These are phyloP conservation scores for Pyrenochaeta sp. DNA, from an alignment of 2,329 filamentous ascomycete genomes.

Conservation along the genomic window DNA sequence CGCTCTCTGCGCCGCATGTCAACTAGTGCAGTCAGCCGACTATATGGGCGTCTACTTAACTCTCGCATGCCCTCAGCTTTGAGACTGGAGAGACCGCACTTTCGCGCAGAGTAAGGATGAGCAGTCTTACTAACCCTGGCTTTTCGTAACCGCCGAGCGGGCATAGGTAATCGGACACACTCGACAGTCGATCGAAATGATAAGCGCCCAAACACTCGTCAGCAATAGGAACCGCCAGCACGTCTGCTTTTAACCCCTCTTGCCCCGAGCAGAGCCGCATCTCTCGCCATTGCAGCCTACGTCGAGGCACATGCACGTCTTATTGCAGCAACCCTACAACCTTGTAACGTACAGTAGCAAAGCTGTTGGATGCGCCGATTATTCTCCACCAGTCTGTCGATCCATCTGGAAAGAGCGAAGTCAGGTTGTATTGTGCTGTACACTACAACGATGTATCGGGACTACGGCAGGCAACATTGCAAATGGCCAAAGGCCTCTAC, in stretches of 20 bases:
- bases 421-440: neutral
- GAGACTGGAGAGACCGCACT: neutral
- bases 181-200: conserved; percentile 9
- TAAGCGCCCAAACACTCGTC: conserved; percentile 19
- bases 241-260: conserved; percentile 28
- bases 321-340: conserved; percentile 10
- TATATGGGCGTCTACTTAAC: conserved; percentile 30
- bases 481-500: neutral
- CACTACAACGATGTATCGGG: neutral
- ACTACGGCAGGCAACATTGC: neutral
- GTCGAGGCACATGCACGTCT: conserved; percentile 18
- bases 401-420: neutral
- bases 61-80: conserved; percentile 20
- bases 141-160: conserved; percentile 9
- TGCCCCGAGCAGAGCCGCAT: conserved; percentile 32
- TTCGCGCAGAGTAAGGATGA: neutral
- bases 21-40: conserved; percentile 19
- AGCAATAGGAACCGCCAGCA: conserved; percentile 14
- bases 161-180: conserved; percentile 2
- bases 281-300: conserved; percentile 1
- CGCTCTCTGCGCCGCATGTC: conserved; percentile 6
- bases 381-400: neutral
- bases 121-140: conserved; percentile 12
- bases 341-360: conserved; percentile 1
- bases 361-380: conserved; percentile 1